These are phyloP conservation scores for Microthlaspi erraticum DNA, from an alignment of 345 rosid species.

Conservation along the genomic window DNA sequence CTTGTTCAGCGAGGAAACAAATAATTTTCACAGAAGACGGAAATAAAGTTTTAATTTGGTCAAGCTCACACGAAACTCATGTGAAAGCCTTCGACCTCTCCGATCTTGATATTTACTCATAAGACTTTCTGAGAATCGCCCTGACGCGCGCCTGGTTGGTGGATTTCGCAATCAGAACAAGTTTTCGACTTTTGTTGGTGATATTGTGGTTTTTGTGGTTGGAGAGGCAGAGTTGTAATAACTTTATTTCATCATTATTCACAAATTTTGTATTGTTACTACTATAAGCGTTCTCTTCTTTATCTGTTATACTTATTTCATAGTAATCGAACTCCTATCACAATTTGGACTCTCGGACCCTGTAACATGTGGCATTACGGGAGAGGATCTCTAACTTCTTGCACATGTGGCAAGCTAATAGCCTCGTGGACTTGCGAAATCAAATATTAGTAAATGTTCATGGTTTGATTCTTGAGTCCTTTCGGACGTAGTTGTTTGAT, in stretches of 20 bases:
- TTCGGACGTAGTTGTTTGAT: neutral
- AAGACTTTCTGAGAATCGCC: slow-evolving; percentile 31
- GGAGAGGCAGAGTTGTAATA: slow-evolving; percentile 21
- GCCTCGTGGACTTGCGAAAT: slow-evolving; percentile 24
- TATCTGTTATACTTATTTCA: neutral
- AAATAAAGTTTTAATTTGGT: slow-evolving; percentile 40
- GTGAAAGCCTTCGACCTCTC: slow-evolving; percentile 36
- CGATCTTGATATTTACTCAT: slow-evolving; percentile 44
- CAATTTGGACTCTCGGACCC: slow-evolving; percentile 11
- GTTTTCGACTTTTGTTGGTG: slow-evolving; percentile 23
- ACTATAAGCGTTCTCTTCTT: slow-evolving; percentile 1
- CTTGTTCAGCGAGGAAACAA: slow-evolving; percentile 33
- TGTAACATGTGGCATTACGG: slow-evolving; percentile 23
- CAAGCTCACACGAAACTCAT: slow-evolving; percentile 46
- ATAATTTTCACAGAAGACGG: slow-evolving; percentile 35
- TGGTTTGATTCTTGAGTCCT: slow-evolving; percentile 20
- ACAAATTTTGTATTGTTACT: neutral
- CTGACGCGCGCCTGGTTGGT: slow-evolving; percentile 38
- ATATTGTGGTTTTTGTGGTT: slow-evolving; percentile 24
- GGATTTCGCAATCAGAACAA: slow-evolving; percentile 42
- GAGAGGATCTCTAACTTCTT: slow-evolving; percentile 22
- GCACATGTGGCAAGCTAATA: slow-evolving; percentile 29
- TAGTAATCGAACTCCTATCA: neutral
- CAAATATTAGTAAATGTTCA: neutral
- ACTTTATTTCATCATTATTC: slow-evolving; percentile 17